A percentile compares a stretch with the other conserved stretches of the same genome.
Conservation (phyloP, 495 filamentous ascomycete species). For the Aspergillus funiculosus region DNA sequence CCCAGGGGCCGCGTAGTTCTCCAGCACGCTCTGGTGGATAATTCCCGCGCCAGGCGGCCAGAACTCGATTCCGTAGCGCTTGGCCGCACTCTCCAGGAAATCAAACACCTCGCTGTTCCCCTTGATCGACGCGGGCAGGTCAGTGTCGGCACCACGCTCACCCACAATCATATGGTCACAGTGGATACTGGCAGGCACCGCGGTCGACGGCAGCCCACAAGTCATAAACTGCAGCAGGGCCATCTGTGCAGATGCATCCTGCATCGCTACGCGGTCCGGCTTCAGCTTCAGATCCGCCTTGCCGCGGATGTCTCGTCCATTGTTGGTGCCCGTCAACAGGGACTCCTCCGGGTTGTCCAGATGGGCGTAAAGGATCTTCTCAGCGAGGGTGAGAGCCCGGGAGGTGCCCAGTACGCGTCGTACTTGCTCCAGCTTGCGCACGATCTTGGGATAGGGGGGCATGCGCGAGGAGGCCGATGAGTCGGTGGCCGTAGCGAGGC, state of each 20-base stretch:
- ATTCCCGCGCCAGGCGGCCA: slow-evolving; percentile 99
- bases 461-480: slow-evolving; percentile 40
- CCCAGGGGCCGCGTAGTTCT: slow-evolving; percentile 96
- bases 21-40: slow-evolving; percentile 95
- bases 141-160: slow-evolving; percentile 73
- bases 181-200: slow-evolving; percentile 96
- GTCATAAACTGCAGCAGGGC: slow-evolving; percentile 98
- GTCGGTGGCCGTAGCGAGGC: slow-evolving; percentile 33
- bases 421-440: slow-evolving; percentile 55
- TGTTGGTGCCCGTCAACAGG: slow-evolving; percentile 68
- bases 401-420: slow-evolving; percentile 62
- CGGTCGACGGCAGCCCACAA: slow-evolving; percentile 81
- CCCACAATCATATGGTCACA: slow-evolving; percentile 99
- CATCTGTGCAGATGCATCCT: slow-evolving; percentile 98
- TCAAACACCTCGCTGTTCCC: slow-evolving; percentile 97
- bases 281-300: slow-evolving; percentile 94
- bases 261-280: slow-evolving; percentile 96
- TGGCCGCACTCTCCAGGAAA: slow-evolving; percentile 88
- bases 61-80: slow-evolving; percentile 97
- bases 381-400: slow-evolving; percentile 75
- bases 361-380: slow-evolving; percentile 98
- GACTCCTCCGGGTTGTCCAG: slow-evolving; percentile 81
- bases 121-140: slow-evolving; percentile 79
- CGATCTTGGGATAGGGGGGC: slow-evolving; percentile 60
- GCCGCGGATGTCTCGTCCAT: slow-evolving; percentile 74